phyloP scores from a whole-genome alignment of 768 basidiomycete genomes.

The Ephemerocybe angulata region DNA sequence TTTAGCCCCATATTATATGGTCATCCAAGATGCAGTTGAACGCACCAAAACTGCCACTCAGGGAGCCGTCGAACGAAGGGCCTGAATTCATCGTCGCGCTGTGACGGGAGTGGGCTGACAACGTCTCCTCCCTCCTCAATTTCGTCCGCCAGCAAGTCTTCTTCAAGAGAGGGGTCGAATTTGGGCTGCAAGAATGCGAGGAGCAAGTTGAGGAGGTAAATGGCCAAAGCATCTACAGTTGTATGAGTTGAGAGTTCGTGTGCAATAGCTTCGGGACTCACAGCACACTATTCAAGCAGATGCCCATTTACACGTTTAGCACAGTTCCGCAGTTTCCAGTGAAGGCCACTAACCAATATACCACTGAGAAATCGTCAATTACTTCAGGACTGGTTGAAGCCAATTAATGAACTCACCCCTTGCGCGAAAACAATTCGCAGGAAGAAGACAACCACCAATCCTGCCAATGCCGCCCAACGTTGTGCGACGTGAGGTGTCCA shows the following conservation, averaged over 20 bases:
- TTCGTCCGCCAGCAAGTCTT: slow-evolving; percentile 90
- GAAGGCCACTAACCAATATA: slow-evolving; percentile 71
- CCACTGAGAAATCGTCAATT: slow-evolving; percentile 52
- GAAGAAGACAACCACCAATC: slow-evolving; percentile 70
- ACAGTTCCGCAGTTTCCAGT: not conserved
- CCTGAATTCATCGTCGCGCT: slow-evolving; percentile 89
- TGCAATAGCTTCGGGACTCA: slow-evolving; percentile 34
- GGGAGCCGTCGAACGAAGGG: slow-evolving; percentile 95
- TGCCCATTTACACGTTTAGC: slow-evolving; percentile 5
- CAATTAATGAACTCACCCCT: slow-evolving; percentile 59
- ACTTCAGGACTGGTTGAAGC: slow-evolving; percentile 7
- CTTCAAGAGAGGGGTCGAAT: slow-evolving; percentile 94
- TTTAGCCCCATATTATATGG: not conserved
- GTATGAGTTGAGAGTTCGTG: slow-evolving; percentile 10
- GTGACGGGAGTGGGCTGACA: slow-evolving; percentile 55
- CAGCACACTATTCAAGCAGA: slow-evolving; percentile 53
- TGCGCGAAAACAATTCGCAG: slow-evolving; percentile 84
- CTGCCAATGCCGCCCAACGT: slow-evolving; percentile 80
- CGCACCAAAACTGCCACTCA: slow-evolving; percentile 94
- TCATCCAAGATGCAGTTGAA: slow-evolving; percentile 3
- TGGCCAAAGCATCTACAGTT: slow-evolving; percentile 72
- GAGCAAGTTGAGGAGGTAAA: slow-evolving; percentile 93
- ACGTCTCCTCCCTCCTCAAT: slow-evolving; percentile 89
- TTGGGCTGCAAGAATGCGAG: slow-evolving; percentile 97
- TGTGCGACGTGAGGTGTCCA: slow-evolving; percentile 88